Percentiles rank a stretch among this genome's conserved stretches.
phyloP scores from a whole-genome alignment of 805 yeast species.

The Candida koratica region DNA sequence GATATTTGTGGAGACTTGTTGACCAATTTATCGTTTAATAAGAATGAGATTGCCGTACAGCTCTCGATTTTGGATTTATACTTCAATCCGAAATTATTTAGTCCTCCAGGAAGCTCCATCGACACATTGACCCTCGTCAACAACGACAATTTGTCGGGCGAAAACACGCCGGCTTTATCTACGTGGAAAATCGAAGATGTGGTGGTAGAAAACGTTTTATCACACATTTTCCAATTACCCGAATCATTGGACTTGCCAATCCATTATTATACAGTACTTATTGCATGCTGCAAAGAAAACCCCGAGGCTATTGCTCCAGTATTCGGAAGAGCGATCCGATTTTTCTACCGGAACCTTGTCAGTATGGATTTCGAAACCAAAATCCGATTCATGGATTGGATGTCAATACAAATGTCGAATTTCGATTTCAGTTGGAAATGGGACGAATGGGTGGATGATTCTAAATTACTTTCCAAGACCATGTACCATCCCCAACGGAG shows the following conservation, averaged over 20 bases:
- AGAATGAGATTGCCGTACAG: slow-evolving; percentile 82
- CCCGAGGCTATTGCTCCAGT: slow-evolving; percentile 82
- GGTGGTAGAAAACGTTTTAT: slow-evolving; percentile 75
- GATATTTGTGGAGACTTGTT: slow-evolving; percentile 75
- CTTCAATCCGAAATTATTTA: slow-evolving; percentile 53
- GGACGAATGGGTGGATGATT: slow-evolving; percentile 83
- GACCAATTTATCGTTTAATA: slow-evolving; percentile 80
- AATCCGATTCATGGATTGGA: slow-evolving; percentile 79
- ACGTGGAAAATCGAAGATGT: slow-evolving; percentile 92
- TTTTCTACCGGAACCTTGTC: slow-evolving; percentile 64
- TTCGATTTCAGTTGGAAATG: slow-evolving; percentile 97
- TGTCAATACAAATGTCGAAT: slow-evolving; percentile 87
- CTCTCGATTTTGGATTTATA: slow-evolving; percentile 68
- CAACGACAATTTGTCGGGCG: slow-evolving; percentile 41
- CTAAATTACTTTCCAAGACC: slow-evolving; percentile 40
- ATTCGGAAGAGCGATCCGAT: slow-evolving; percentile 86
- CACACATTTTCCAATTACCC: slow-evolving; percentile 76
- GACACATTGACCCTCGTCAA: slow-evolving; percentile 54
- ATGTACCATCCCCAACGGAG: slow-evolving; percentile 67
- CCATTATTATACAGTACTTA: slow-evolving; percentile 79
- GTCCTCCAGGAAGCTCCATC: slow-evolving; percentile 67
- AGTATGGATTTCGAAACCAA: slow-evolving; percentile 72
- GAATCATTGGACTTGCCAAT: slow-evolving; percentile 59
- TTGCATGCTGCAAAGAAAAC: slow-evolving; percentile 80
- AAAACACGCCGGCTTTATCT: slow-evolving; percentile 44